These are phyloP conservation scores for Taphrina populina DNA, from an alignment of 1,139 yeast genomes.

Conservation along the genomic window DNA sequence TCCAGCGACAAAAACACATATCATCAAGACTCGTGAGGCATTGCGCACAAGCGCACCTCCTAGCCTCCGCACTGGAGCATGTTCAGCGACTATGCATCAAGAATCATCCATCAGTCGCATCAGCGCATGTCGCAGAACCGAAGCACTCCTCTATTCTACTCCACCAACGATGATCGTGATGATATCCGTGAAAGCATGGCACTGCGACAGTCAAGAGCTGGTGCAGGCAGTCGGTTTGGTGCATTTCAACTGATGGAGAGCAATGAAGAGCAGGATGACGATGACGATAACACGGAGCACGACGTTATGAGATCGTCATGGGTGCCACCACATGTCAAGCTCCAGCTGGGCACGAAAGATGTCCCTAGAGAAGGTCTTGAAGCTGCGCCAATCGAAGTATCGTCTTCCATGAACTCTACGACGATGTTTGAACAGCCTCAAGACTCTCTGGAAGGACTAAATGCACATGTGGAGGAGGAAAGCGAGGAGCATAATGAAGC, in stretches of 20 bases:
- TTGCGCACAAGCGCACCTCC: no score
- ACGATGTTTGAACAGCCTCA: background rate
- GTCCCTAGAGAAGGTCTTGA: background rate
- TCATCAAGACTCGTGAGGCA: no score
- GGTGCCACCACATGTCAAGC: constrained; percentile 16
- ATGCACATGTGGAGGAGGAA: background rate
- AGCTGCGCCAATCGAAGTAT: background rate
- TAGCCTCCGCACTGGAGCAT: background rate
- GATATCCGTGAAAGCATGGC: constrained; percentile 31
- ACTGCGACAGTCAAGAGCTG: constrained; percentile 25
- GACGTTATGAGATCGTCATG: constrained; percentile 29
- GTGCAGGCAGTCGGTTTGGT: constrained; percentile 17
- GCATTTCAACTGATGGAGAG: constrained; percentile 6
- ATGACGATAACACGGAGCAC: constrained; percentile 19
- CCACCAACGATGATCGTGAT: constrained; percentile 19
- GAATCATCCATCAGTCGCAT: constrained; percentile 26
- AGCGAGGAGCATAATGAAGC: constrained; percentile 17
- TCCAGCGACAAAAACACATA: no score
- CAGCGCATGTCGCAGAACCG: constrained; percentile 14
- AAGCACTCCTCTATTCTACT: constrained; percentile 24
- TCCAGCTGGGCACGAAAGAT: background rate
- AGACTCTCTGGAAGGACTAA: background rate
- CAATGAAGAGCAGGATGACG: constrained; percentile 11
- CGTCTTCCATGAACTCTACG: background rate
- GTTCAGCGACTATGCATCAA: constrained; percentile 24